Evolutionary conservation across 257 asterid genomes (phyloP), one percentile per base, ranked within the genome.

Genomic region (Gardenia jasminoides): DNA sequence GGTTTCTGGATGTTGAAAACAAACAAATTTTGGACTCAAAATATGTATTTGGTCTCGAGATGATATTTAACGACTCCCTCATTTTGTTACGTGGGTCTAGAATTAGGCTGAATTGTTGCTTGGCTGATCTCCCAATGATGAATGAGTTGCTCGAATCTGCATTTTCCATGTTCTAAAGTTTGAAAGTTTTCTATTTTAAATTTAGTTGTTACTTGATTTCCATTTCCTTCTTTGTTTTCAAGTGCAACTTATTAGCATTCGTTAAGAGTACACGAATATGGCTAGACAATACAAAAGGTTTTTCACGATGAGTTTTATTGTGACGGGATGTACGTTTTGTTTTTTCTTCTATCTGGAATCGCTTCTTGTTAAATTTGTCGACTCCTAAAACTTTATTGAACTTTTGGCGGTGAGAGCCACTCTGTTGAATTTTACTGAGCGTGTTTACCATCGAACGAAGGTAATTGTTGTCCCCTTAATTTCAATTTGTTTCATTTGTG

Each of bases 221-320:
- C 12, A 10, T 31, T 72, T 72, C 5, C n/a, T 36, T 67, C 16
- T 50, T 10, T 74, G 62, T 46, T 72, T 84, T 4, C 67, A 84
- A 85, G 72, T 81, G 56, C 87, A 84, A 78, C 83, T 84, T 36
- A 62, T 81, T 52, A 80, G 85, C 24, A 84, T 84, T 67, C 85
- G 22, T 33, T 78, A 24, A 79, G 87, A 65, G 80, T 81, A 44
- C 84, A 85, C 30, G 85, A 82, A 70, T 80, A 80, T 78, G 85
- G 87, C 62, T 84, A 85, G 87, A 84, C 87, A 30, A 81, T 83
- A 10, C 87, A 84, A 52, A 84, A 84, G 80, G 87, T 84, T 54
- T 84, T 84, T 82, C 87, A 84, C 81, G 85, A 84, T 84, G 87
- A 84, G 81, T 75, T 84, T 84, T 52, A 70, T 84, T 69, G 87